Conservation (phyloP, 2,329 filamentous ascomycete genomes). For the Rosellinia necatrix region DNA sequence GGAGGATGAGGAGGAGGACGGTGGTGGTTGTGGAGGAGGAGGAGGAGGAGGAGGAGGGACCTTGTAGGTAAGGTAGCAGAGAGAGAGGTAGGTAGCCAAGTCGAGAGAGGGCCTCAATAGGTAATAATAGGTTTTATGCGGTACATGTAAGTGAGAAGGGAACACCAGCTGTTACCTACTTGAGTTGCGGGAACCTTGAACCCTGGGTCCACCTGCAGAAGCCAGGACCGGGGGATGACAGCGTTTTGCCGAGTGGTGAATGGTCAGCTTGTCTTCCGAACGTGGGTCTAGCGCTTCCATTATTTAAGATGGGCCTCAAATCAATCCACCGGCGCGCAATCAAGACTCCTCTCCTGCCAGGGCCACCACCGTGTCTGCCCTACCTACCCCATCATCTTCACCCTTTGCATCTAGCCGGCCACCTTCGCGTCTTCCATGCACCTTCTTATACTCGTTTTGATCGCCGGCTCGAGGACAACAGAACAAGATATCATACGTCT, state of each 20-base stretch:
- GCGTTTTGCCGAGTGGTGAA: conserved; percentile 31
- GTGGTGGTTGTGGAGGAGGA: conserved; percentile 26
- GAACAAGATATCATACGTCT: conserved; percentile 41
- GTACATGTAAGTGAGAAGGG: conserved; percentile 4
- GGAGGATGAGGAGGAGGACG: conserved; percentile 24
- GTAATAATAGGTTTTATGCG: conserved; percentile 20
- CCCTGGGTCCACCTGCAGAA: conserved; percentile 26
- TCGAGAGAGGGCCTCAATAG: background rate
- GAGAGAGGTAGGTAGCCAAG: conserved; percentile 1
- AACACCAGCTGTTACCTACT: conserved; percentile 23
- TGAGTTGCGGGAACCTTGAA: conserved; percentile 31
- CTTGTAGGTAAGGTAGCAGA: conserved; percentile 24
- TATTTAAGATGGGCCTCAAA: conserved; percentile 41
- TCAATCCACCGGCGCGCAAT: conserved; percentile 37
- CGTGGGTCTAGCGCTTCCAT: conserved; percentile 32
- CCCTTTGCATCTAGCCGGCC: conserved; percentile 27
- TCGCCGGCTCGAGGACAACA: conserved; percentile 51
- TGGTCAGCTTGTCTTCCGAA: conserved; percentile 32
- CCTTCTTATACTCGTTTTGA: conserved; percentile 70
- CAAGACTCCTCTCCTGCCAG: conserved; percentile 28
- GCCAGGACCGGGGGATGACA: conserved; percentile 39
- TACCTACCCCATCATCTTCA: conserved; percentile 38
- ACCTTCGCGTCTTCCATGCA: conserved; percentile 43
- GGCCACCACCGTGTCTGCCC: conserved; percentile 30
- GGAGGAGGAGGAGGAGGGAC: conserved; percentile 26